Percentiles rank a stretch among this genome's conserved stretches.
These are phyloP conservation scores for Phialophora expanda DNA, from an alignment of 2,329 filamentous ascomycete genomes.

Conservation along the genomic window DNA sequence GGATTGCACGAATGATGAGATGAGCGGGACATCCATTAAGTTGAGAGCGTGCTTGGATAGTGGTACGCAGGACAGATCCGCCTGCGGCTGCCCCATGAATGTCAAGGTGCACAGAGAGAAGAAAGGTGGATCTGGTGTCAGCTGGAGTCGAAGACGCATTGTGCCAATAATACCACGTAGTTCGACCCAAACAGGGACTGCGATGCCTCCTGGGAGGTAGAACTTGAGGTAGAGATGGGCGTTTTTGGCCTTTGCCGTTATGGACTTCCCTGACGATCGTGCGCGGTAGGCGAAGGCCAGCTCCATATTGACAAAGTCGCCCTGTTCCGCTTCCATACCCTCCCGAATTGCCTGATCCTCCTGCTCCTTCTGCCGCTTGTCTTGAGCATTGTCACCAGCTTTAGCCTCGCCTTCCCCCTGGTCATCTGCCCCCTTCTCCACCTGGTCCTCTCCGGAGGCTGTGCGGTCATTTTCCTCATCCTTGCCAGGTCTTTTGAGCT, in stretches of 20 bases:
- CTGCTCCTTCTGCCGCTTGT: conserved; percentile 47
- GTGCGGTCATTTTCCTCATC: conserved; percentile 58
- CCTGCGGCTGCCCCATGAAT: conserved; percentile 75
- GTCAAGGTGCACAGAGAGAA: conserved; percentile 75
- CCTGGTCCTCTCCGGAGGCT: conserved; percentile 47
- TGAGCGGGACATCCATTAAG: conserved; percentile 75
- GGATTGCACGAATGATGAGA: conserved; percentile 76
- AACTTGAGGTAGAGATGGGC: conserved; percentile 75
- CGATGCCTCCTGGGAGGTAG: conserved; percentile 65
- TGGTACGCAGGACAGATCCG: conserved; percentile 72
- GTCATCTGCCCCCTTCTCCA: conserved; percentile 41
- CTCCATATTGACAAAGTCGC: conserved; percentile 78
- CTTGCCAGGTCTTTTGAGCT: conserved; percentile 49
- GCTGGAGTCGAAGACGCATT: conserved; percentile 70
- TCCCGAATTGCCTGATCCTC: conserved; percentile 52
- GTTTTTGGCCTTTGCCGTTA: conserved; percentile 69
- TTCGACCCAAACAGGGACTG: conserved; percentile 74
- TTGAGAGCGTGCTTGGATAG: conserved; percentile 72
- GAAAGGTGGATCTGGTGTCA: conserved; percentile 77
- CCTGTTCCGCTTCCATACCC: conserved; percentile 76
- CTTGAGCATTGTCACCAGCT: conserved; percentile 44
- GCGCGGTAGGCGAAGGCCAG: conserved; percentile 75
- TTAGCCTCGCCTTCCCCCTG: conserved; percentile 51
- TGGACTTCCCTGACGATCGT: conserved; percentile 63
- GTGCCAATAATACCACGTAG: conserved; percentile 73